Base-by-base conservation (phyloP, 2,329 filamentous ascomycete genomes). In the Colletotrichum nymphaeae region DNA sequence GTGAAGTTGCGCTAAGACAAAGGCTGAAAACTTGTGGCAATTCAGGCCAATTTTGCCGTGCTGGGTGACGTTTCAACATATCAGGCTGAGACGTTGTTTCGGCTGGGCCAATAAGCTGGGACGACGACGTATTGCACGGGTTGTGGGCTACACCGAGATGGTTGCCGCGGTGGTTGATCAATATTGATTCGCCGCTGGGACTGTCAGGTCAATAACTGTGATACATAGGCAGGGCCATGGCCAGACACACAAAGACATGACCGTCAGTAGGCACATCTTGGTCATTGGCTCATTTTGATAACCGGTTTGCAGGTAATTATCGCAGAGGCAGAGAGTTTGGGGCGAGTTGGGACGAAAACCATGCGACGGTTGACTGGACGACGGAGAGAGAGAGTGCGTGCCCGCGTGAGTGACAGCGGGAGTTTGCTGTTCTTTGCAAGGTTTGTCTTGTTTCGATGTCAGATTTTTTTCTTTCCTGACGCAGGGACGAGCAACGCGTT, bases 351-450 rank as follows among this genome's bases (percentile, higher is more conserved):
- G 71, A 73, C 24, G 71, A 69, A 69, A 64, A 14, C 42, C 22
- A 70, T 70, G 67, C 60, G 49, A 66, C 46, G 71, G 60, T 71
- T 71, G 60, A 63, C 71, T 65, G 37, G 67, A 53, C 67, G 67
- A 73, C 60, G 67, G 4, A 26, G 30, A 55, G 53, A 28, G 42
- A 58, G 42, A 58, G 63, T n/a, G 32, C 9, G 66, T 49, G 28
- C 52, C 24, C 30, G 55, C 60, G 67, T 62, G 35, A 63, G 30
- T 73, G 67, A 71, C 71, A 73, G 71, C 71, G 67, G 67, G 71
- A 73, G 70, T 71, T 63, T 73, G 71, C 60, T 66, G 62, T 70
- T 65, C 26, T 62, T 52, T 66, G 56, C 60, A 73, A 58, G 67
- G 71, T 16, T 73, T 49, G 22, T 42, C 16, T 49, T 52, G 64